Percentiles rank a stretch among this genome's conserved stretches.
Conservation (phyloP, 1,284 basidiomycete genomes). For the Gymnopus androsaceus region DNA sequence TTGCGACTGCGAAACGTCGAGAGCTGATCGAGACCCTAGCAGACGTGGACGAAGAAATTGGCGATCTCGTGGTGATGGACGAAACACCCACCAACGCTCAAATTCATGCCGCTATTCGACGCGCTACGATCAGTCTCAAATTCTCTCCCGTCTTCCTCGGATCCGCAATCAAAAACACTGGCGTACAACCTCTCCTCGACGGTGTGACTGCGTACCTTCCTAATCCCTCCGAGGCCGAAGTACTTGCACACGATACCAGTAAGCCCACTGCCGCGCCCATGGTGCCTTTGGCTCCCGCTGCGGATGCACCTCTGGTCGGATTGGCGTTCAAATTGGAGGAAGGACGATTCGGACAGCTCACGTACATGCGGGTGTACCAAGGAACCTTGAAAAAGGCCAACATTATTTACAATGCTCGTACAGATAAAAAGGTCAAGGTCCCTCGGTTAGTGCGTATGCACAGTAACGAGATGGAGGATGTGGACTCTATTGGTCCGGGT, state of each 20-base stretch:
- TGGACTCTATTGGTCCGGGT: slow-evolving; percentile 93
- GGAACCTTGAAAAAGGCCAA: slow-evolving; percentile 86
- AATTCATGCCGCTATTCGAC: slow-evolving; percentile 84
- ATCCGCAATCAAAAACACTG: slow-evolving; percentile 97
- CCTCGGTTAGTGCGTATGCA: slow-evolving; percentile 98
- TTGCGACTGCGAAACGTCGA: slow-evolving; percentile 81
- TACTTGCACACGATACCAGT: slow-evolving; percentile 83
- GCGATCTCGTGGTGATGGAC: slow-evolving; percentile 91
- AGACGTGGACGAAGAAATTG: slow-evolving; percentile 94
- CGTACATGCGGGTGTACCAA: slow-evolving; percentile 99
- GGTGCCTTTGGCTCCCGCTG: slow-evolving; percentile 79
- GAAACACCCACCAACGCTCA: slow-evolving; percentile 73
- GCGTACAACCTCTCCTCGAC: slow-evolving; percentile 92
- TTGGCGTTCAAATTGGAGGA: slow-evolving; percentile 99
- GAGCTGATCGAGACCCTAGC: slow-evolving; percentile 96
- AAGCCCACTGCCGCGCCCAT: slow-evolving; percentile 67
- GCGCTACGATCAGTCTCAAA: slow-evolving; percentile 85
- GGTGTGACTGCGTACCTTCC: slow-evolving; percentile 97
- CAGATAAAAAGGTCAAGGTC: slow-evolving; percentile 98
- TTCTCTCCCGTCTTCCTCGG: slow-evolving; percentile 98
- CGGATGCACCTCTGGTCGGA: slow-evolving; percentile 87
- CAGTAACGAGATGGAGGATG: slow-evolving; percentile 99
- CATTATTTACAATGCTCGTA: slow-evolving; percentile 90
- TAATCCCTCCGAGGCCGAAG: slow-evolving; percentile 81
- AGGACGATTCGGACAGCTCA: slow-evolving; percentile 95